Evolutionary conservation across 2,329 filamentous ascomycete species (phyloP).

Genomic region (Pseudogymnoascus sp.): DNA sequence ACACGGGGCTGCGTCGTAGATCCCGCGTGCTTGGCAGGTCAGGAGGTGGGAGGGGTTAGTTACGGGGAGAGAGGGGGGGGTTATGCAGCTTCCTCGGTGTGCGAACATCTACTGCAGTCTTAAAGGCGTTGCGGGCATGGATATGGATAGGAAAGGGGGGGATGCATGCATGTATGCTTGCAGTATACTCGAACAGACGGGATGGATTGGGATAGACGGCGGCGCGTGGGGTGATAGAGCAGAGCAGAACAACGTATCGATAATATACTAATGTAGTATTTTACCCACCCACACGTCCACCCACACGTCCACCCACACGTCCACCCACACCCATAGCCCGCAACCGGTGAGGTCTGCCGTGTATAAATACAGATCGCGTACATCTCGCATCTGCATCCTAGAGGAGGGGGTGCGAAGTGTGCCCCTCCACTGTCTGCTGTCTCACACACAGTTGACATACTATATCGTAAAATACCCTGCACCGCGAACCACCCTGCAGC

Average conservation of each 20-base stretch:
- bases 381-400: neutral
- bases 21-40: neutral
- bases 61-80: neutral
- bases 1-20: constrained; percentile 1
- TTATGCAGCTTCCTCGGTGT: neutral
- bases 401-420: neutral
- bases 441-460: too few relatives aligned
- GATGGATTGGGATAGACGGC: neutral
- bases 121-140: neutral
- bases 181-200: neutral
- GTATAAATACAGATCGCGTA: neutral
- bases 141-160: neutral
- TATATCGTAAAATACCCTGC: neutral
- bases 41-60: neutral
- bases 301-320: neutral
- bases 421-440: neutral
- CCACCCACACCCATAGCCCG: neutral
- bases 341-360: neutral
- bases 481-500: too few relatives aligned
- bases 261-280: constrained; percentile 1
- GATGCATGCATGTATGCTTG: neutral
- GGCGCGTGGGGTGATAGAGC: neutral
- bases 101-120: neutral
- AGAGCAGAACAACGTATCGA: neutral
- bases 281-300: neutral